Base-by-base conservation (phyloP, 1,139 yeast species). In the Casaregolazyma lundiana region DNA sequence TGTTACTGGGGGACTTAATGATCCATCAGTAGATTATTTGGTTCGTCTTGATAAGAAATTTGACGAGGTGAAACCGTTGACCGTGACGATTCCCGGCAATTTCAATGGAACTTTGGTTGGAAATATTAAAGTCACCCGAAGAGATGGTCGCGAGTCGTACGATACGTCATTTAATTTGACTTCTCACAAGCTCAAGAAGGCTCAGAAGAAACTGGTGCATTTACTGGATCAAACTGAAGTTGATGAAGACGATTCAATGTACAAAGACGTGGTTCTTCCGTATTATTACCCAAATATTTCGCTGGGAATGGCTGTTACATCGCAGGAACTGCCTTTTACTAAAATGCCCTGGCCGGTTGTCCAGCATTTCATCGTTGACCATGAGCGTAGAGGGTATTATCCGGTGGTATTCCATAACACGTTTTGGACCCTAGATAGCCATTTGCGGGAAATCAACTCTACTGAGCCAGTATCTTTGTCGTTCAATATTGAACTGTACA, bases 211-310 rank as follows among this genome's bases (percentile, higher is more conserved):
- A 49, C 61, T 35, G 13, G 29, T 26, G 17, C 6, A 62, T 47
- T 52, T 68, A 29, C 58, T 67, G n/a, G 66, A 65, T 35, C 49
- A 50, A 17, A 46, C 46, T 6, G 54, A 50, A 11, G 54, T 46
- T 11, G 50, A 44, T 6, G 52, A 48, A 4, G 54, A 47, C 4
- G 57, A 44, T 2, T 47, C 47, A 6, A 30, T 41, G 2, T 52
- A 42, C 19, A 38, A 35, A 8, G 45, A 45, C 3, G 44, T 37
- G 7, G 51, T 67, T 26, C 62, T 59, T 11, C 58, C 69, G 0
- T 66, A 61, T 51, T 68, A 65, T 61, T 69, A 69, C 47, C 71
- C 72, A 17, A 67, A 68, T 47, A 67, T 60, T 7, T 62, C 63
- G 0, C 21, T 54, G 6, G 53, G 53, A 20, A 54, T 65, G 6